A percentile compares a stretch with the other conserved stretches of the same genome.
Conservation (phyloP, 108 stramenopile species). For the Cafeteria roenbergensis region DNA sequence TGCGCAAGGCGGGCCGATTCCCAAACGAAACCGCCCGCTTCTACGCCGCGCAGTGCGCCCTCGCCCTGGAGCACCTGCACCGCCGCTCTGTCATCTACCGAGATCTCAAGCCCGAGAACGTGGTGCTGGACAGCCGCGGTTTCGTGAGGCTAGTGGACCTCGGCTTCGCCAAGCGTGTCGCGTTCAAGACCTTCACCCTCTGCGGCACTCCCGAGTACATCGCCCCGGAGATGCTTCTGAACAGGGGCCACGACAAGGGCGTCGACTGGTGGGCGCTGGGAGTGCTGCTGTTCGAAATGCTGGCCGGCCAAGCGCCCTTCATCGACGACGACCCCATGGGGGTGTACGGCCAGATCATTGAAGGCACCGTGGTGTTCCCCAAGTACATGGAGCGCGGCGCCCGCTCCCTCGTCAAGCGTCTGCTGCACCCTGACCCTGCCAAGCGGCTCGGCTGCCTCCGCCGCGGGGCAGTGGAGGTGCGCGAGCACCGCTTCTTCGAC, state of each 20-base stretch:
- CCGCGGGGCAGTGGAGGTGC: constrained; percentile 59
- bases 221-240: constrained; percentile 70
- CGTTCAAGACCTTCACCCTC: constrained; percentile 69
- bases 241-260: constrained; percentile 75
- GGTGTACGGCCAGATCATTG: constrained; percentile 58
- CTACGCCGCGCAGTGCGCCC: constrained; percentile 47
- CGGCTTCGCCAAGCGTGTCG: constrained; percentile 62
- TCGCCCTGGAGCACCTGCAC: constrained; percentile 82
- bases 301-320: constrained; percentile 70
- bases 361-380: constrained; percentile 57
- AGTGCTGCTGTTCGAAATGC: constrained; percentile 65
- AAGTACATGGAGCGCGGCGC: constrained; percentile 55
- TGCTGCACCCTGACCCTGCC: constrained; percentile 56
- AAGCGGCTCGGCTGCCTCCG: constrained; percentile 65
- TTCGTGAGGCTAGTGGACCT: constrained; percentile 74
- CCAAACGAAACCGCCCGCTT: constrained; percentile 20
- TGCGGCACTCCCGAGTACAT: constrained; percentile 89
- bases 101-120: constrained; percentile 72
- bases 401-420: constrained; percentile 59
- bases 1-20: constrained; percentile 43
- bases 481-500: constrained; percentile 53
- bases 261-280: constrained; percentile 85
- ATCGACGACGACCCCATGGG: constrained; percentile 64
- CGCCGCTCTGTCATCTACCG: constrained; percentile 65
- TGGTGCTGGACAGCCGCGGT: constrained; percentile 47